Base-by-base conservation (phyloP, 345 rosid genomes). In the Hypericum androsaemum region DNA sequence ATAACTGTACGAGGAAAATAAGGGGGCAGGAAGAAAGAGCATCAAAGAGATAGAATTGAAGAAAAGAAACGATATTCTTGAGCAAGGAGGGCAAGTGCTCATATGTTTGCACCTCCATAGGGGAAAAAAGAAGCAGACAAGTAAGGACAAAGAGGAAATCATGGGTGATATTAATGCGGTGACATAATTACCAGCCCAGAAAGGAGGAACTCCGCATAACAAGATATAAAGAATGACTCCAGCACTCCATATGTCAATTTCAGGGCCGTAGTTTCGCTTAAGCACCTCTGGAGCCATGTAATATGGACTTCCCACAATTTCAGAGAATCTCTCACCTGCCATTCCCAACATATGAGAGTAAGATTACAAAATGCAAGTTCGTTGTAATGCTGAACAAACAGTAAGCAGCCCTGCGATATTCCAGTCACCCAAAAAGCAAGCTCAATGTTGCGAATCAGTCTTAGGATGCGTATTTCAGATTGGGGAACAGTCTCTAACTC, bases 251-350 rank as follows among this genome's bases (percentile, higher is more conserved):
- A 94, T 94, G 71, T 94, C 99, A 57, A 94, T 88, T 72, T 94
- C 99, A 7, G 92, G 99, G 43, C 99, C 99, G 71, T 94, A 94
- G 58, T 60, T 88, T 50, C 95, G 61, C 81, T 86, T 94, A n/a
- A 92, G 83, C 65, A 92, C 98, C 79, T 92, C 98, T 9, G 98
- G 98, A 54, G 98, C 97, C 97, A 88, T 94, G 73, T 94, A 94
- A 69, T 94, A 88, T 46, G 99, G 97, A 57, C 99, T 94, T 64
- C 99, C 99, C 68, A 94, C 97, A 43, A 94, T 94, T 73, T 94
- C 99, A 5, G 97, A 88, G 73, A 88, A 94, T 54, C 77, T 77
- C 70, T 94, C 96, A 51, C 99, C 99, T 94, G 59, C 7, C 36
- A 66, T 42, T 32, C 58, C 54, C 41, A 59, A 54, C 60, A 50